These are phyloP conservation scores for Tolypocladium tundrense DNA, from an alignment of 2,329 filamentous ascomycete genomes.

Conservation along the genomic window DNA sequence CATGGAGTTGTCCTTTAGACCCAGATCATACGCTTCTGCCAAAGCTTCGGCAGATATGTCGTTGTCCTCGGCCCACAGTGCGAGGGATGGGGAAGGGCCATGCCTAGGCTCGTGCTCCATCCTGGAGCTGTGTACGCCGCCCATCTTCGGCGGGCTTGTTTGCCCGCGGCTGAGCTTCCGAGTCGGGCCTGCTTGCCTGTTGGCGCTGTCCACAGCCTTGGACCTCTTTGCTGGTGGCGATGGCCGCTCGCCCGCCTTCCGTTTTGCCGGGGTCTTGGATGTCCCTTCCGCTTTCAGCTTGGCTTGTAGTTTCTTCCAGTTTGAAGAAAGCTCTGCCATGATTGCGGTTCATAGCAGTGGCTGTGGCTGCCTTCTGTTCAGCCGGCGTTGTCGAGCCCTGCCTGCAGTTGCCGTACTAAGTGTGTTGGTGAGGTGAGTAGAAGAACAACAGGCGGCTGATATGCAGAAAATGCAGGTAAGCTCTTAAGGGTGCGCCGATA, in stretches of 20 bases:
- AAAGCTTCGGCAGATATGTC: constrained; percentile 50
- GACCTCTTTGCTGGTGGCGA: constrained; percentile 17
- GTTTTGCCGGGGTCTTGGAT: constrained; percentile 27
- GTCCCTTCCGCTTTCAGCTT: constrained; percentile 39
- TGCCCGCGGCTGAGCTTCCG: constrained; percentile 1
- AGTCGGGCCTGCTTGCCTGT: constrained; percentile 1
- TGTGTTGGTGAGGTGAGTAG: neutral
- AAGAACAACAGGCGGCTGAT: neutral
- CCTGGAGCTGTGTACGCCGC: constrained; percentile 41
- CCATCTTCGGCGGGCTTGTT: constrained; percentile 33
- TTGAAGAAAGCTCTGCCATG: constrained; percentile 47
- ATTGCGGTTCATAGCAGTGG: constrained; percentile 1
- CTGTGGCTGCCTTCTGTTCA: neutral
- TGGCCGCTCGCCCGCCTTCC: constrained; percentile 26
- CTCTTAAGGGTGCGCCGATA: neutral
- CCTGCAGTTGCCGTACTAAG: neutral
- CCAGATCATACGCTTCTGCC: constrained; percentile 51
- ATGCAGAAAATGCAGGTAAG: neutral
- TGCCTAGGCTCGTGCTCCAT: constrained; percentile 25
- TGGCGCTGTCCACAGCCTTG: constrained; percentile 11
- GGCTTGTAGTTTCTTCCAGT: constrained; percentile 71
- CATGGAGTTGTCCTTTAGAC: constrained; percentile 35
- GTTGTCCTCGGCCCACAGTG: constrained; percentile 51
- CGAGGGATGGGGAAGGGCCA: constrained; percentile 42
- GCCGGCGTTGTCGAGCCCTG: neutral